phyloP scores from a whole-genome alignment of 2,329 filamentous ascomycete species.

The Herpotrichia juniperi region DNA sequence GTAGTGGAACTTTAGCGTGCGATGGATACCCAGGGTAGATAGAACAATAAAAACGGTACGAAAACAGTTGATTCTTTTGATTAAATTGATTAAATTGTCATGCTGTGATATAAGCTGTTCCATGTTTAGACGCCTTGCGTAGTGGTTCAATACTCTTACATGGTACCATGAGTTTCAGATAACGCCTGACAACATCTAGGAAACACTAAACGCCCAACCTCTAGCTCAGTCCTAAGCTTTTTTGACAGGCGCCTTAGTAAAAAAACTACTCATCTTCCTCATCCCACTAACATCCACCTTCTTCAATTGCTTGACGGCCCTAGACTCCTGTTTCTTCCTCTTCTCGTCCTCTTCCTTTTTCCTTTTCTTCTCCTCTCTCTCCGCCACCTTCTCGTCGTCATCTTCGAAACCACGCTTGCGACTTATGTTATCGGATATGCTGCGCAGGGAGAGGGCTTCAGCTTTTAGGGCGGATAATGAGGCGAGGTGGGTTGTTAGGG shows the following conservation, averaged over 20 bases:
- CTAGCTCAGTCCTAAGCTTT: slow-evolving; percentile 2
- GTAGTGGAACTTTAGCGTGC: not conserved
- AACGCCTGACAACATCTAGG: too few species aligned
- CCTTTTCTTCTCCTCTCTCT: slow-evolving; percentile 77
- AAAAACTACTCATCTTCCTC: slow-evolving; percentile 97
- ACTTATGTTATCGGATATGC: slow-evolving; percentile 69
- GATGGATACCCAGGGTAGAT: not conserved
- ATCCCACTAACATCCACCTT: slow-evolving; percentile 93
- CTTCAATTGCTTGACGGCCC: slow-evolving; percentile 78
- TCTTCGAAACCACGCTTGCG: slow-evolving; percentile 64
- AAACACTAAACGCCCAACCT: not conserved
- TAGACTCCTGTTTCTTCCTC: slow-evolving; percentile 79
- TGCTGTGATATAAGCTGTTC: not conserved
- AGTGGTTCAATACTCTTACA: too few species aligned
- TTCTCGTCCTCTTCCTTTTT: slow-evolving; percentile 89
- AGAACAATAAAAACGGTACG: not conserved
- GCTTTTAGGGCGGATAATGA: slow-evolving; percentile 70
- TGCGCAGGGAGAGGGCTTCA: slow-evolving; percentile 73
- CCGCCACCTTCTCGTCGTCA: slow-evolving; percentile 70
- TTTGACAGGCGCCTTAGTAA: slow-evolving; percentile 66
- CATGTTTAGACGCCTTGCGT: too few species aligned
- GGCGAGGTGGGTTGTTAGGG: slow-evolving; percentile 72
- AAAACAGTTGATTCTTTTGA: too few species aligned
- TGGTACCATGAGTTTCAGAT: too few species aligned
- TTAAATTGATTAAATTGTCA: too few species aligned